phyloP scores from a whole-genome alignment of 2,329 filamentous ascomycete species.

The Bertia moriformis region DNA sequence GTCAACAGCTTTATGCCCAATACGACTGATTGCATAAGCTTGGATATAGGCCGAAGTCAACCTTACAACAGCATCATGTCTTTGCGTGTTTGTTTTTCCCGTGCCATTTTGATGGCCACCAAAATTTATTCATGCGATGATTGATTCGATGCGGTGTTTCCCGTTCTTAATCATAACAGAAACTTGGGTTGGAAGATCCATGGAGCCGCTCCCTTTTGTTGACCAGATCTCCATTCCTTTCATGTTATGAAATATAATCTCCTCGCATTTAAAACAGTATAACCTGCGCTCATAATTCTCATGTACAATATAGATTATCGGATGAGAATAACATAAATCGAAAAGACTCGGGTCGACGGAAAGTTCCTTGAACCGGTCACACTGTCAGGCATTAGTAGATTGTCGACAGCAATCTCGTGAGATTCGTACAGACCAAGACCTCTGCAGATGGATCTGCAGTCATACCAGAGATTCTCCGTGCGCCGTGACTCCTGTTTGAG shows the following conservation, averaged over 20 bases:
- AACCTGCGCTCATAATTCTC: neutral
- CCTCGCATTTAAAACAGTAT: slow-evolving; percentile 1
- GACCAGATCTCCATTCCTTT: neutral
- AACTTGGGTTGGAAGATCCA: neutral
- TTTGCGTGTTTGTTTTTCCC: neutral
- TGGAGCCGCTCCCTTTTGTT: neutral
- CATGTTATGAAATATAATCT: neutral
- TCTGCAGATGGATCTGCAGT: too few relatives aligned
- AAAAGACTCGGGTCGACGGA: neutral
- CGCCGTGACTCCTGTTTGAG: neutral
- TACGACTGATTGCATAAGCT: neutral
- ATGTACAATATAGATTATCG: neutral
- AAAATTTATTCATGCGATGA: neutral
- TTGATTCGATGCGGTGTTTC: neutral
- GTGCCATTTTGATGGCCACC: neutral
- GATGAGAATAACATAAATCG: neutral
- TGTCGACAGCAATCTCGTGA: neutral
- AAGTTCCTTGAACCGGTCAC: neutral
- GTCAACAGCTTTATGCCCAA: neutral
- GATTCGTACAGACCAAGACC: neutral
- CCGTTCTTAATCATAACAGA: neutral
- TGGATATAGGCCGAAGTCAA: slow-evolving; percentile 1
- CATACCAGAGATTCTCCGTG: too few relatives aligned
- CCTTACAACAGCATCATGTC: neutral
- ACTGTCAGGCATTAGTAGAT: neutral